A percentile compares a stretch with the other conserved stretches of the same genome.
phyloP scores from a whole-genome alignment of 2,329 filamentous ascomycete genomes.

The Sporothrix euskadiensis region DNA sequence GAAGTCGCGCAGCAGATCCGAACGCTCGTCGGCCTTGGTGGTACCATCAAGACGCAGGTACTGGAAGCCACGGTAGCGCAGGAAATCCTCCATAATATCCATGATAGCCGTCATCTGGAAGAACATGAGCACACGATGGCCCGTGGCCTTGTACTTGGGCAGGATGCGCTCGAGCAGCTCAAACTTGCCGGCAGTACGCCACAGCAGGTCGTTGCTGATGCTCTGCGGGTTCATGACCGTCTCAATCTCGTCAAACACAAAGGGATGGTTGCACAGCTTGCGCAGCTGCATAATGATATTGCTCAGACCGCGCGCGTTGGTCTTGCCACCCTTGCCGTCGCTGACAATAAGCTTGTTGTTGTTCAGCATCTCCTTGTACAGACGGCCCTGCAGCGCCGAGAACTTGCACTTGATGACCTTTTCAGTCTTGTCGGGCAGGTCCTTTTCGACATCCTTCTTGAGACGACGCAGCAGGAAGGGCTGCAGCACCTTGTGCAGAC shows the following conservation, averaged over 20 bases:
- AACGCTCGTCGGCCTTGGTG: slow-evolving; percentile 96
- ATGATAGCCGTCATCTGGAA: slow-evolving; percentile 99
- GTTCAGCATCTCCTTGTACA: slow-evolving; percentile 97
- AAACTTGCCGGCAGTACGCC: slow-evolving; percentile 96
- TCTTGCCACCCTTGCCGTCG: slow-evolving; percentile 94
- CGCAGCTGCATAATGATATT: slow-evolving; percentile 99
- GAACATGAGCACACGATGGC: slow-evolving; percentile 98
- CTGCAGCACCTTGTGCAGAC: slow-evolving; percentile 94
- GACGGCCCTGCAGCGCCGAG: slow-evolving; percentile 85
- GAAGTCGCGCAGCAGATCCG: slow-evolving; percentile 83
- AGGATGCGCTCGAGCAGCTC: slow-evolving; percentile 89
- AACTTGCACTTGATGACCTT: slow-evolving; percentile 99
- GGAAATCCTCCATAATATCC: slow-evolving; percentile 99
- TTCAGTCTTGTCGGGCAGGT: slow-evolving; percentile 97
- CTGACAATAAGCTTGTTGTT: slow-evolving; percentile 94
- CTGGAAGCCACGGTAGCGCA: slow-evolving; percentile 77
- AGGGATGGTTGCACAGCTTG: slow-evolving; percentile 98
- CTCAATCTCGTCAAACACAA: slow-evolving; percentile 97
- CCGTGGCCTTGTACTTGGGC: slow-evolving; percentile 87
- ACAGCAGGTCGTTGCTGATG: slow-evolving; percentile 87
- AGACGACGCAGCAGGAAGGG: slow-evolving; percentile 97
- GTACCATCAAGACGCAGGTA: slow-evolving; percentile 95
- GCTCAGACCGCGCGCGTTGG: slow-evolving; percentile 87
- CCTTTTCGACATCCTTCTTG: slow-evolving; percentile 99
- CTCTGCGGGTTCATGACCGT: slow-evolving; percentile 94